Base-by-base conservation (phyloP, 1,139 yeast genomes). In the Hemisphaericaspora subhashii region DNA sequence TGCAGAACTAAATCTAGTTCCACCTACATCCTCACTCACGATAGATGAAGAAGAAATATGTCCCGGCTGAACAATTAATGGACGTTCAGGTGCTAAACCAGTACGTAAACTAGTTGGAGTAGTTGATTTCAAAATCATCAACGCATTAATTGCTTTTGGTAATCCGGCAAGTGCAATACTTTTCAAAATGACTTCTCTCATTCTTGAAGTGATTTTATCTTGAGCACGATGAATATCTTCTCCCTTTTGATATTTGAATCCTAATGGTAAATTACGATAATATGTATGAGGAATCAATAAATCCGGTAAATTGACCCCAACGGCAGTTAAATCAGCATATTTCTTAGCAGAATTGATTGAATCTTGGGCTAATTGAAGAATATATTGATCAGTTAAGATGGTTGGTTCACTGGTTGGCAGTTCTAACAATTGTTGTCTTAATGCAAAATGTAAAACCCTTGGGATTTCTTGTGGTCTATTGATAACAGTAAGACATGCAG, bases 401-500 rank as follows among this genome's bases (percentile, higher is more conserved):
- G 51, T 11, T 32, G 28, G 10, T 30, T 28, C 47, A 45, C 68
- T 60, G 10, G 68, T 64, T 26, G 58, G 52, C 38, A 44, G 51
- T 47, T 65, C 68, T 48, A 70, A 58, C 29, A 72, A 64, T 41
- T 74, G 75, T 45, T 73, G 74, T 42, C 80, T 68, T 49, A 89
- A 55, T 8, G 90, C 89, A 64, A 83, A 84, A 48, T 86, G 86
- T 56, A 83, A 84, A 8, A 89, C 59, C 39, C 70, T 71, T 3
- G 96, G 92, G 30, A 89, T 78, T 48, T 86, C 96, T 37, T 82
- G 79, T 0, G 96, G 95, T 45, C 75, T 78, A 55, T 89, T 89
- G 53, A 92, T 81, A 9, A 83, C 92, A 2, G 92, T 80, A 42
- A 89, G 73, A 16, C 95, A 79, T 0, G 94, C 87, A 12, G 95